Conservation (phyloP, 2,329 filamentous ascomycete species). For the Hypoxylon sp. region DNA sequence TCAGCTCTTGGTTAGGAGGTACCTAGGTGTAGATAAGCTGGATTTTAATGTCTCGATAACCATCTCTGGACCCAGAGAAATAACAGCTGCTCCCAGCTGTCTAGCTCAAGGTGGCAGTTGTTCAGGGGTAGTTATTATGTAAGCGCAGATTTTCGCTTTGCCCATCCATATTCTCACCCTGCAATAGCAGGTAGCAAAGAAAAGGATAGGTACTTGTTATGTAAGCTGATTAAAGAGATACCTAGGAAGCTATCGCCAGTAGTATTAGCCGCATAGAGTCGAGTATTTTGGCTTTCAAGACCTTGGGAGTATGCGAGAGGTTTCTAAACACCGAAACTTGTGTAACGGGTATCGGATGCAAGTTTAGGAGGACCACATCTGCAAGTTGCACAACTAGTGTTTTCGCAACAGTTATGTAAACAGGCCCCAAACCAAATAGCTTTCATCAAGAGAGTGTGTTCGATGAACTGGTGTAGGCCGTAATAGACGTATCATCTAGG, state of each 20-base stretch:
- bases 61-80: no score
- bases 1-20: not conserved
- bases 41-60: not conserved
- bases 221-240: no score
- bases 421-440: not conserved
- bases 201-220: no score
- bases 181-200: no score
- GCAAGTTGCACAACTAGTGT: not conserved
- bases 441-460: not conserved
- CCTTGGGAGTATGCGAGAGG: not conserved
- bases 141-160: no score
- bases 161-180: no score
- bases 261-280: no score
- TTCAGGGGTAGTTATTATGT: slow-evolving; percentile 1
- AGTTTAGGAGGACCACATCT: not conserved
- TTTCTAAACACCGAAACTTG: not conserved
- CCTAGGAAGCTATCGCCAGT: no score
- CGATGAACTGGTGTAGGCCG: not conserved
- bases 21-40: not conserved
- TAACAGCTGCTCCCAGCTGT: not conserved
- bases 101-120: not conserved
- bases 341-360: not conserved
- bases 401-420: not conserved
- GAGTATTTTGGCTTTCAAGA: not conserved
- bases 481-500: no score